Evolutionary conservation across 805 yeast species (phyloP).

Genomic region (Candida awuae): DNA sequence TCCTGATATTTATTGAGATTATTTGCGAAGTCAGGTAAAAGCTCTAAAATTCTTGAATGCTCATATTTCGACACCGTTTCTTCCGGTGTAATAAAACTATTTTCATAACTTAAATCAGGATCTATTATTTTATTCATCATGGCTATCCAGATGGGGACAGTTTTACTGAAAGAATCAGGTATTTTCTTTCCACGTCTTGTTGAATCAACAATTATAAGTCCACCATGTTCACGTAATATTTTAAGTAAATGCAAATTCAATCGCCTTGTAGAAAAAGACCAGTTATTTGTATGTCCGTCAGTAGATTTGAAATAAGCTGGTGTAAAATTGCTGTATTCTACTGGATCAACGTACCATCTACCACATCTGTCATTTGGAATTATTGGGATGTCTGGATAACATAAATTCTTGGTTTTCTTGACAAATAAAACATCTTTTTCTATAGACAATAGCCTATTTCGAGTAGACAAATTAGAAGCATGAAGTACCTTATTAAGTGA

Average conservation of each 20-base stretch:
- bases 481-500: constrained; percentile 10
- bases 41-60: constrained; percentile 38
- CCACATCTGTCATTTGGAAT: constrained; percentile 85
- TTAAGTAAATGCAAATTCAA: constrained; percentile 66
- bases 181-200: constrained; percentile 77
- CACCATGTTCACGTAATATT: constrained; percentile 33
- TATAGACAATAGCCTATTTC: constrained; percentile 62
- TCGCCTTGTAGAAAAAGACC: constrained; percentile 71
- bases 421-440: constrained; percentile 52
- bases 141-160: constrained; percentile 89
- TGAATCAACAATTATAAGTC: constrained; percentile 66
- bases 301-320: constrained; percentile 76
- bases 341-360: constrained; percentile 65
- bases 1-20: constrained; percentile 4
- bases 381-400: constrained; percentile 31
- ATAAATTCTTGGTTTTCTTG: constrained; percentile 30
- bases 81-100: constrained; percentile 33
- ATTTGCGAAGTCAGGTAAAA: constrained; percentile 31
- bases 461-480: constrained; percentile 10
- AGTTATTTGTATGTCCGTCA: constrained; percentile 79
- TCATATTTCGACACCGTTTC: constrained; percentile 52
- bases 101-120: constrained; percentile 19
- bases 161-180: constrained; percentile 83
- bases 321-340: constrained; percentile 29
- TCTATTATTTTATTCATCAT: constrained; percentile 53